These are phyloP conservation scores for Gigaspora rosea DNA, from an alignment of 192 early-diverging fungal genomes.

Conservation along the genomic window DNA sequence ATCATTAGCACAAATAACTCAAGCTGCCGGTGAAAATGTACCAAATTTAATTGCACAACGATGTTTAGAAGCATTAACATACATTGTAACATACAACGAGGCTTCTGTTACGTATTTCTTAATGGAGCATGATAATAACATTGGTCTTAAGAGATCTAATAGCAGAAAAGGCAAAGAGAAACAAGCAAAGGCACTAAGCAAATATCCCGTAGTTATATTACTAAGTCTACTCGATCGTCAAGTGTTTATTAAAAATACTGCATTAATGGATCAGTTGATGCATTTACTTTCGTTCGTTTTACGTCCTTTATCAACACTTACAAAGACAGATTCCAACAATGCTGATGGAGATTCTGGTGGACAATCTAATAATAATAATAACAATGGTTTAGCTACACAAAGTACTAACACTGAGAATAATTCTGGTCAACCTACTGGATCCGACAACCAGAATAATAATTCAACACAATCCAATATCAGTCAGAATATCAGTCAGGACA, in stretches of 20 bases:
- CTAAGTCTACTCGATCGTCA: conserved; percentile 83
- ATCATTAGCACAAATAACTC: conserved; percentile 33
- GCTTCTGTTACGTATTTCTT: conserved; percentile 79
- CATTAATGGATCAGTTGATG: conserved; percentile 88
- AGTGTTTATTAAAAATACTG: conserved; percentile 76
- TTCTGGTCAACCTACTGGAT: neutral
- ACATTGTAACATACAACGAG: conserved; percentile 77
- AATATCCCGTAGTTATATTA: conserved; percentile 76
- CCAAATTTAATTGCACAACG: conserved; percentile 91
- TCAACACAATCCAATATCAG: neutral
- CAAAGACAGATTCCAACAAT: conserved; percentile 40
- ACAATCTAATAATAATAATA: neutral
- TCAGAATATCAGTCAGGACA: neutral
- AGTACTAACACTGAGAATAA: neutral
- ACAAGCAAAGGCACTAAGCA: conserved; percentile 54
- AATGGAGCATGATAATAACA: conserved; percentile 64
- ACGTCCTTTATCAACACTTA: conserved; percentile 69
- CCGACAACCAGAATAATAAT: neutral
- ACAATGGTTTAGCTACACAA: neutral
- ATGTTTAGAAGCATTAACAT: conserved; percentile 81
- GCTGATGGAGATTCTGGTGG: conserved; percentile 45
- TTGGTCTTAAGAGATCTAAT: conserved; percentile 55
- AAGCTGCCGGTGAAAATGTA: conserved; percentile 58
- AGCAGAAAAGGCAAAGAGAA: conserved; percentile 74
- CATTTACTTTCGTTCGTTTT: conserved; percentile 79